Base-by-base conservation (phyloP, 495 filamentous ascomycete species). In the Corynascus novoguineensis region DNA sequence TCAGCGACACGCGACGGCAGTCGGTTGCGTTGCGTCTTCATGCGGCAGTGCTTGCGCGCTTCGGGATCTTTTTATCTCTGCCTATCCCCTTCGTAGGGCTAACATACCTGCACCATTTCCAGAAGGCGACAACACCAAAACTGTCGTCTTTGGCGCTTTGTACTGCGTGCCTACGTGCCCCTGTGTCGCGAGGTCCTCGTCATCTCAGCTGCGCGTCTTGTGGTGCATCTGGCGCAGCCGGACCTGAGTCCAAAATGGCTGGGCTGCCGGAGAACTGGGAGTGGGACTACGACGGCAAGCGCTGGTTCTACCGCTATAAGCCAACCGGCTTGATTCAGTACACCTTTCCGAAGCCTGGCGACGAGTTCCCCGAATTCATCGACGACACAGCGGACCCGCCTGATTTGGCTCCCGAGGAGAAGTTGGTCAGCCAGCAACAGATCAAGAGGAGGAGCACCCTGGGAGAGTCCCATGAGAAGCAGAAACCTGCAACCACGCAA, bases 301-400 rank as follows among this genome's bases (percentile, higher is more conserved):
- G 76, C 12, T 79, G 76, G 76, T 71, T 75, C 40, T 79, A 73
- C 46, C 68, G 72, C 29, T 78, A 72, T 53, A 74, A 66, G 58
- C 66, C 74, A 21, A 77, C 75, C 12, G 76, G 75, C 0, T 55
- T 72, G 28, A 63, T 72, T 17, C 76, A 79, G 52, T 79, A 72
- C 63, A 72, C 69, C 47, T 79, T 78, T 47, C 76, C 76, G 1
- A 73, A 72, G 25, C 69, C 70, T 8, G 76, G 76, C 59, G 76
- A 79, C 32, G 76, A 79, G 65, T 79, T 70, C 45, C 75, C 75
- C 42, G 73, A 76, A 53, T 72, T 66, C 34, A 55, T 75, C 60
- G 73, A 73, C 47, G 65, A 67, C 8, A 60, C 63, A 17, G 66
- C 69, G 8, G 63, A 64, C 11, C 62, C 70, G 0, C 58, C 68